A percentile compares a stretch with the other conserved stretches of the same genome.
These are phyloP conservation scores for Pisolithus marmoratus DNA, from an alignment of 768 basidiomycete species.

Conservation along the genomic window DNA sequence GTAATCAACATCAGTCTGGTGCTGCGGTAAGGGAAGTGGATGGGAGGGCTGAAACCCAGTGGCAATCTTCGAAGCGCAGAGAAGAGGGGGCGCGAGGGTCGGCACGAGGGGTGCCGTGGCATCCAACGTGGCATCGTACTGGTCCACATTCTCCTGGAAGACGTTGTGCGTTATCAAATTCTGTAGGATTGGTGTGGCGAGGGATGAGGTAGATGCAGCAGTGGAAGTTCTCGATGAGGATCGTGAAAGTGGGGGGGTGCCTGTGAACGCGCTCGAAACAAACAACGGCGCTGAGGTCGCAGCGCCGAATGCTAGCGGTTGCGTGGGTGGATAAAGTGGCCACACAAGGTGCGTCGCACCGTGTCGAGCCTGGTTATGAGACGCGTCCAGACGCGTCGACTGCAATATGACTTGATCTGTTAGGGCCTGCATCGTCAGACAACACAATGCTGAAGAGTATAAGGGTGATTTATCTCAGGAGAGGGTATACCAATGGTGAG, in stretches of 20 bases:
- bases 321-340: not conserved
- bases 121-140: too few species aligned
- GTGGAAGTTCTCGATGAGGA: not conserved
- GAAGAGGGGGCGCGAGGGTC: too few species aligned
- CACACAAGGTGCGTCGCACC: not conserved
- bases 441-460: too few species aligned
- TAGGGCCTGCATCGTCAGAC: not conserved
- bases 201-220: not conserved
- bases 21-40: too few species aligned
- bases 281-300: not conserved
- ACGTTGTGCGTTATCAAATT: not conserved
- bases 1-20: too few species aligned
- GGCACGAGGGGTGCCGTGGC: too few species aligned
- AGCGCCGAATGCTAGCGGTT: not conserved
- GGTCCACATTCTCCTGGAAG: too few species aligned
- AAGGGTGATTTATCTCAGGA: not conserved
- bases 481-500: not conserved
- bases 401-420: not conserved
- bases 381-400: not conserved
- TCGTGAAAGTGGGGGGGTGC: not conserved
- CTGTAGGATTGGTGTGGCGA: not conserved
- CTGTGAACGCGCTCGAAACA: not conserved
- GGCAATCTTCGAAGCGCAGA: too few species aligned
- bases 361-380: not conserved
- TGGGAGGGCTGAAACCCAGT: too few species aligned